phyloP scores from a whole-genome alignment of 345 rosid species.

The Acer negundo region DNA sequence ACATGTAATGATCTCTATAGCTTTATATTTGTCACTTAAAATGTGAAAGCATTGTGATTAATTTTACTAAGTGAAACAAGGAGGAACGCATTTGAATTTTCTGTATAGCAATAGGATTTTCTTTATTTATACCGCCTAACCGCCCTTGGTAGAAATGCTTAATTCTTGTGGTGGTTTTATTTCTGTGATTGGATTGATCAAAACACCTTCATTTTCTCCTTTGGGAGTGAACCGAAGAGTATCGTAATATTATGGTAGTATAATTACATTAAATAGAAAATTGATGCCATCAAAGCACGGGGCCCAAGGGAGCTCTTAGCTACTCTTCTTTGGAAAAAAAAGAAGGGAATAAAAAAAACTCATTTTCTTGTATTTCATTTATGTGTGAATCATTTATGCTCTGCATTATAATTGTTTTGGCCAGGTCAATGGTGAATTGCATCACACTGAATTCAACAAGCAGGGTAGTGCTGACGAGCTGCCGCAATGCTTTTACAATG shows the following conservation, averaged over 20 bases:
- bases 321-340: neutral
- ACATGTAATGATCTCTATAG: slow-evolving; percentile 61
- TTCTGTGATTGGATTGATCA: neutral
- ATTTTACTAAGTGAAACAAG: neutral
- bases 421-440: slow-evolving; percentile 95
- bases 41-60: slow-evolving; percentile 11
- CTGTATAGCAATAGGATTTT: neutral
- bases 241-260: too few species aligned
- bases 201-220: neutral
- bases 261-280: neutral
- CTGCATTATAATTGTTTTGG: slow-evolving; percentile 19
- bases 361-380: neutral
- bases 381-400: neutral
- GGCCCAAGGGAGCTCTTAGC: too few species aligned
- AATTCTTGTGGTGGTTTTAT: neutral
- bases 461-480: slow-evolving; percentile 87
- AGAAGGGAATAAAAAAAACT: neutral
- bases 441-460: slow-evolving; percentile 84
- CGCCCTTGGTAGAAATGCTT: neutral
- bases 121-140: neutral
- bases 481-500: slow-evolving; percentile 98
- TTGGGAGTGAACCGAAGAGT: neutral
- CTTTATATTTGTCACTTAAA: neutral
- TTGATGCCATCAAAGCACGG: neutral
- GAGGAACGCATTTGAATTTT: slow-evolving; percentile 1